Conservation (phyloP, 176 grass and related monocot species). For the Raddia guianensis region DNA sequence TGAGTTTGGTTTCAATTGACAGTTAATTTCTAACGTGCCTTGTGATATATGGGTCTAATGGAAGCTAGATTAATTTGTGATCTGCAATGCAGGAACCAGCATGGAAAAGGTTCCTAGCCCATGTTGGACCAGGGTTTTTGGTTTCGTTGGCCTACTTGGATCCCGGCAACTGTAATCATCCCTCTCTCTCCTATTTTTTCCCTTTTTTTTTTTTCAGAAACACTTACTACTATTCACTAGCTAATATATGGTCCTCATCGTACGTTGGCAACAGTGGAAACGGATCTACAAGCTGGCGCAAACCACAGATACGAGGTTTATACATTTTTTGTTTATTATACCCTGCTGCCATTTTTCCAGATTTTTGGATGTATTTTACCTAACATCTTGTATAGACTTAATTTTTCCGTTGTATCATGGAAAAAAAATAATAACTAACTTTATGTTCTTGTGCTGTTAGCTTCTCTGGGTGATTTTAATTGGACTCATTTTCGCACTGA, state of each 20-base stretch:
- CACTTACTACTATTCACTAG: no score
- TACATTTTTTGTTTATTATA: slow-evolving; percentile 10
- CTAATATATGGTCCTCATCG: slow-evolving; percentile 3
- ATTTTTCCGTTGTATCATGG: no score
- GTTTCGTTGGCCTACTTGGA: slow-evolving; percentile 92
- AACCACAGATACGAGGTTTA: slow-evolving; percentile 84
- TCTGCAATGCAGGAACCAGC: slow-evolving; percentile 47
- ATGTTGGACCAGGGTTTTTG: slow-evolving; percentile 94
- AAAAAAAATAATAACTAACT: neutral
- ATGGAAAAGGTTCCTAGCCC: slow-evolving; percentile 76
- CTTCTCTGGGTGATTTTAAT: slow-evolving; percentile 93
- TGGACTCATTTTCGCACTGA: slow-evolving; percentile 80
- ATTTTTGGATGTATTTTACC: no score
- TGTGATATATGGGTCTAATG: no score
- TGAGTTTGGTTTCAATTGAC: no score
- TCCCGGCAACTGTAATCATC: slow-evolving; percentile 74
- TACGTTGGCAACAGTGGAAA: slow-evolving; percentile 69
- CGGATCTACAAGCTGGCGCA: slow-evolving; percentile 84
- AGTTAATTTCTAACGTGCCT: no score
- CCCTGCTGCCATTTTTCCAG: no score
- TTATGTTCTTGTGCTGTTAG: slow-evolving; percentile 28
- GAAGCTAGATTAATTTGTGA: no score
- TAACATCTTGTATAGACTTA: no score
- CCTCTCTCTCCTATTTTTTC: neutral
- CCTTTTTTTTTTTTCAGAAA: no score